phyloP scores from a whole-genome alignment of 208 protist genomes.

The Trypanosomatidae sp. region DNA sequence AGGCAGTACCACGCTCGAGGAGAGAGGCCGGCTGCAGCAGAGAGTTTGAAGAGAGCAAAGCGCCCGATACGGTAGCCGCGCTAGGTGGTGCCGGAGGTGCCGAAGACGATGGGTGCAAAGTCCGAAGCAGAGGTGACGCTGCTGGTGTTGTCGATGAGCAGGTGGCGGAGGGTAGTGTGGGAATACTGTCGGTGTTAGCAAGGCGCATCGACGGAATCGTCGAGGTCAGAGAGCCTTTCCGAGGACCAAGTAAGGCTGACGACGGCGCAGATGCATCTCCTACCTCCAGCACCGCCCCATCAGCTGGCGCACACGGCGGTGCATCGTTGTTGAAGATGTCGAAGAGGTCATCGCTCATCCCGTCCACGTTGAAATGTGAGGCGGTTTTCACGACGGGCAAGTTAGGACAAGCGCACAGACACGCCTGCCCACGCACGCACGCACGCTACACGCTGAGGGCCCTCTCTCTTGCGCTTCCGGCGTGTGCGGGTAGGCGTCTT shows the following conservation, averaged over 20 bases:
- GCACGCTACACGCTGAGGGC: not conserved
- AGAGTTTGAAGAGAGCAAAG: not conserved
- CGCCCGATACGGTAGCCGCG: not conserved
- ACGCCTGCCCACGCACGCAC: not conserved
- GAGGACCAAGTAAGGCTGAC: not conserved
- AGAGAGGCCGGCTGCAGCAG: not conserved
- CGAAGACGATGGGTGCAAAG: not conserved
- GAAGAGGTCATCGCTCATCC: constrained; percentile 64
- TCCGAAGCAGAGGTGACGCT: not conserved
- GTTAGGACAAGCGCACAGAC: too few relatives aligned
- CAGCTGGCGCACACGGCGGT: not conserved
- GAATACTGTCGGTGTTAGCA: not conserved
- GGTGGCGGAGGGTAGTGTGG: not conserved
- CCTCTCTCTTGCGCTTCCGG: not conserved
- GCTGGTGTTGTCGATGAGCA: not conserved
- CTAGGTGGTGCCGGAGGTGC: not conserved
- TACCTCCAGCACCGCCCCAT: not conserved
- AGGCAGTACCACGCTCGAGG: not conserved
- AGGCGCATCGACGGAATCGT: not conserved
- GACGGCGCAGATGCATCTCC: not conserved
- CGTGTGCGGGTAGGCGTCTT: not conserved
- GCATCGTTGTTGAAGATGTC: constrained; percentile 36
- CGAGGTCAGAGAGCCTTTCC: too few relatives aligned
- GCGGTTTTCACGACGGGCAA: not conserved
- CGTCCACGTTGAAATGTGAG: not conserved